Evolutionary conservation across 2,329 filamentous ascomycete species (phyloP).

Genomic region (Aspergillus chevalieri): DNA sequence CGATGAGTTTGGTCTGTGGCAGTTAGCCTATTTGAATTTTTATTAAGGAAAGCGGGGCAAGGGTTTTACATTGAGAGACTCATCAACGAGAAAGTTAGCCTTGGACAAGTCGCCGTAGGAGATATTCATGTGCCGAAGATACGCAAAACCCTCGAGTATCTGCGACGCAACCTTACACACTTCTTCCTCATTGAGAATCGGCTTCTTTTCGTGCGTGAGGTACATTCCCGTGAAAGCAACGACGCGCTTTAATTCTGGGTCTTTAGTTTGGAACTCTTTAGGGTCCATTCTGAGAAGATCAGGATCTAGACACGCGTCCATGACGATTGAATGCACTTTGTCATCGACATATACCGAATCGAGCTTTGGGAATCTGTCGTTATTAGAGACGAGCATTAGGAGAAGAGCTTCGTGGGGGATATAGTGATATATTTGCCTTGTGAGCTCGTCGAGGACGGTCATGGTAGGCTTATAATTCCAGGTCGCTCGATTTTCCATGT

Average conservation of each 20-base stretch:
- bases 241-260: constrained; percentile 1
- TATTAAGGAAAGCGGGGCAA: not conserved
- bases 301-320: constrained; percentile 20
- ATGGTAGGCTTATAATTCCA: not conserved
- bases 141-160: constrained; percentile 21
- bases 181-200: constrained; percentile 18
- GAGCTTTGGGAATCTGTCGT: constrained; percentile 21
- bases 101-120: constrained; percentile 24
- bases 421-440: constrained; percentile 4
- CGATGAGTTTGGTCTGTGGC: constrained; percentile 19
- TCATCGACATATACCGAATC: constrained; percentile 24
- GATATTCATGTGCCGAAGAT: constrained; percentile 24
- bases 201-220: constrained; percentile 10
- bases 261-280: not conserved
- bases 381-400: constrained; percentile 17
- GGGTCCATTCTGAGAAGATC: not conserved
- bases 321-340: constrained; percentile 19
- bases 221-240: constrained; percentile 9
- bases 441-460: not conserved
- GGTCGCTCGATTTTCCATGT: constrained; percentile 1
- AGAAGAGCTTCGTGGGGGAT: constrained; percentile 23
- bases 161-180: constrained; percentile 26
- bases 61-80: constrained; percentile 20
- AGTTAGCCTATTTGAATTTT: not conserved
- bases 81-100: constrained; percentile 24